Evolutionary conservation across 352 stramenopile species (phyloP).

Genomic region (Globisporangium cederbergense): DNA sequence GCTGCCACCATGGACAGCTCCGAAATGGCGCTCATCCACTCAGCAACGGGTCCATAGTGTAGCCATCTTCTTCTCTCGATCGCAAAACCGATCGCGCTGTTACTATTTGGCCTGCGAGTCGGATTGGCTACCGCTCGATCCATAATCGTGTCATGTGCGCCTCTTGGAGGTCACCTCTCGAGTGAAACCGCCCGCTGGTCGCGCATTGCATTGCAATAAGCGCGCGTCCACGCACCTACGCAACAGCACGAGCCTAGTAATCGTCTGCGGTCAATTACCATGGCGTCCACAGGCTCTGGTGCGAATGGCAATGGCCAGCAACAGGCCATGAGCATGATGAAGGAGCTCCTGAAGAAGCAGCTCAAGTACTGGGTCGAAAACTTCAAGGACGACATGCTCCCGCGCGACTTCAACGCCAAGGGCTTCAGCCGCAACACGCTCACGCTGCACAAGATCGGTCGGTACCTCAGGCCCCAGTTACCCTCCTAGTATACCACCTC

Average conservation of each 20-base stretch:
- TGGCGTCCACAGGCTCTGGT: not conserved
- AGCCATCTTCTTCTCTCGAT: no score
- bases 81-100: not conserved
- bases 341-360: constrained; percentile 67
- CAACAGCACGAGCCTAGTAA: no score
- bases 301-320: constrained; percentile 8
- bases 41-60: no score
- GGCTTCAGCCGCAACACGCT: constrained; percentile 43
- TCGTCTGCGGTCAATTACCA: not conserved
- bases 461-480: constrained; percentile 1
- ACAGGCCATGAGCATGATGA: constrained; percentile 44
- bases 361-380: constrained; percentile 64
- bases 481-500: not conserved
- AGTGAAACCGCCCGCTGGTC: constrained; percentile 1
- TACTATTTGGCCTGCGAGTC: not conserved
- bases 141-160: not conserved
- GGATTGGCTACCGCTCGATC: not conserved
- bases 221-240: no score
- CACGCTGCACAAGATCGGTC: constrained; percentile 48
- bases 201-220: not conserved
- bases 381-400: constrained; percentile 56
- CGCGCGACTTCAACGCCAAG: constrained; percentile 51
- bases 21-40: no score
- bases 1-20: no score
- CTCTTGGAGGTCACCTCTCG: not conserved